Percentiles rank a stretch among this genome's conserved stretches.
Evolutionary conservation across 2,329 filamentous ascomycete species (phyloP).

Genomic region (Thyridium curvatum): DNA sequence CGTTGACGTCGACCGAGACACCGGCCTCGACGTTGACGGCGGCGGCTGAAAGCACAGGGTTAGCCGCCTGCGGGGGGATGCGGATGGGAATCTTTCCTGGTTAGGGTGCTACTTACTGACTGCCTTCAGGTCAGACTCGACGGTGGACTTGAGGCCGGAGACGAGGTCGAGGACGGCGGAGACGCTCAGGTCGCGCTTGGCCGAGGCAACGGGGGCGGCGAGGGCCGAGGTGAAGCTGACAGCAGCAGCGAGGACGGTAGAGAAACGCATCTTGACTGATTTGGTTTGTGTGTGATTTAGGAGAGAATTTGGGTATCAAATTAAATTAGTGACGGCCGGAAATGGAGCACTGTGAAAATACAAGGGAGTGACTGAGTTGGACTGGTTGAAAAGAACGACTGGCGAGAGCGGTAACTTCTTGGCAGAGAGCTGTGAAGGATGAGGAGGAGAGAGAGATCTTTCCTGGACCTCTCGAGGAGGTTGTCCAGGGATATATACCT

Average conservation of each 20-base stretch:
- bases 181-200: background rate
- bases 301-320: background rate
- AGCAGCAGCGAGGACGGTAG: background rate
- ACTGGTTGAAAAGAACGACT: conserved; percentile 1
- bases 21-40: too few relatives aligned
- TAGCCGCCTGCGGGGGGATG: too few relatives aligned
- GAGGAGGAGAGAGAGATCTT: too few relatives aligned
- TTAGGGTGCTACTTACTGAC: background rate
- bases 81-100: too few relatives aligned
- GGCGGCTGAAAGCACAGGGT: too few relatives aligned
- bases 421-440: too few relatives aligned
- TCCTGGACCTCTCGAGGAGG: too few relatives aligned
- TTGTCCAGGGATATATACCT: too few relatives aligned
- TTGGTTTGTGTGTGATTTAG: background rate
- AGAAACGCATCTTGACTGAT: conserved; percentile 1
- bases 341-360: background rate
- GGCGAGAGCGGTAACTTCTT: too few relatives aligned
- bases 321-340: too few relatives aligned
- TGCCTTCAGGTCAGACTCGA: background rate
- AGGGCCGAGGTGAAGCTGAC: background rate
- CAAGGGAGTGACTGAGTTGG: conserved; percentile 2
- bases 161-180: background rate
- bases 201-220: background rate
- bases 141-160: background rate
- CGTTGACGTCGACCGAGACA: background rate